Evolutionary conservation across 208 protist genomes (phyloP), one percentile per base, ranked within the genome.

Genomic region (Willaertia magna): DNA sequence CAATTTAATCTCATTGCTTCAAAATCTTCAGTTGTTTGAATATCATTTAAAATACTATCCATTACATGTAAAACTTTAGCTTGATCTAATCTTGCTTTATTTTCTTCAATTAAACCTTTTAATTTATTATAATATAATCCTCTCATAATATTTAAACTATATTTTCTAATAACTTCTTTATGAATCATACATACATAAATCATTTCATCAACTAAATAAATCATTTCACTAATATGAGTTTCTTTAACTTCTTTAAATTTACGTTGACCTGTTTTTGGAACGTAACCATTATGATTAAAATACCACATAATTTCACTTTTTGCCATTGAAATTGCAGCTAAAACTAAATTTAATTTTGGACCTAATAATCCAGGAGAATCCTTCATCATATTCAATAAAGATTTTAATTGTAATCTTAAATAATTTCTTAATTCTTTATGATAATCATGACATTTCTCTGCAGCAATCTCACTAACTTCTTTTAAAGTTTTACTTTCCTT

Each of bases 341-440:
- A 42, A 48, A 83, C 78, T 11, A 83, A 55, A n/a, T 83, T 40
- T 18, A 83, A 83, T 55, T 83, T 83, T 83, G 78, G 78, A n/a
- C 78, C 78, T 39, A 55, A 14, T n/a, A 83, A 83, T 43, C 78
- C 78, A 43, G 43, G 78, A 40, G 9, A 47, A 55, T 83, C 78
- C n/a, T 43, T 83, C 46, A 83, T 55, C 78, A 83, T 83, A 12
- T 40, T 48, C 2, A 55, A 55, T 30, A 83, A 55, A 42, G 46
- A n/a, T 47, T 55, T 51, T 16, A 83, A 55, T 42, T 83, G 78
- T 26, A 83, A 55, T 20, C 43, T 40, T 22, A 83, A n/a, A 55
- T 83, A 83, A 18, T 40, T 55, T 20, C 78, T 4, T 42, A 47
- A 47, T 39, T 83, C n/a, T 12, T 30, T 55, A 26, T 83, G 78